These are phyloP conservation scores for Oropetium thomaeum DNA, from an alignment of 176 grass and related monocot genomes.

Conservation along the genomic window DNA sequence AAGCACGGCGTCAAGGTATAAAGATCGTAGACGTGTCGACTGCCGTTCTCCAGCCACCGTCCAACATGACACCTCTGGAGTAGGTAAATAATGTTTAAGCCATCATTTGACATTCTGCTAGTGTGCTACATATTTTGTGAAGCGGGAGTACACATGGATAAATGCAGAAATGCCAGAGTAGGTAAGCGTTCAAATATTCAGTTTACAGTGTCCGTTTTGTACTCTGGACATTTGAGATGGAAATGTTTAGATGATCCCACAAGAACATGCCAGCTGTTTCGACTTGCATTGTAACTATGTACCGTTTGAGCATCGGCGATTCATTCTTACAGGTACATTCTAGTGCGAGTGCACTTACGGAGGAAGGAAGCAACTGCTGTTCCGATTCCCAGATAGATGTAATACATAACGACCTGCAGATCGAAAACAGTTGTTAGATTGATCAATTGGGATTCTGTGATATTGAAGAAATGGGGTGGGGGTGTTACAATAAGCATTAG, in stretches of 20 bases:
- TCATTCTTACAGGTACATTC: neutral
- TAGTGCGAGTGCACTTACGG: constrained; percentile 37
- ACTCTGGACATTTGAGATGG: neutral
- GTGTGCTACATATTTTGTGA: neutral
- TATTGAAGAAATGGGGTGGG: neutral
- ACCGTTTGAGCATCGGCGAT: neutral
- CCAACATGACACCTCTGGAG: constrained; percentile 59
- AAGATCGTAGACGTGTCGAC: constrained; percentile 36
- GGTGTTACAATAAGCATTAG: neutral
- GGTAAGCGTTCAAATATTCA: neutral
- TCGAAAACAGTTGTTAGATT: constrained; percentile 3
- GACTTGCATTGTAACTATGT: neutral
- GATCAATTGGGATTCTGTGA: neutral
- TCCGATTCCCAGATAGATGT: constrained; percentile 65
- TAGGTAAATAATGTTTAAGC: constrained; percentile 24
- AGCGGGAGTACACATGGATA: neutral
- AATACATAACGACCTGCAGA: constrained; percentile 52
- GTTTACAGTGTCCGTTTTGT: neutral
- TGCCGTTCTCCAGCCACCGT: constrained; percentile 61
- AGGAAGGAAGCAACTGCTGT: constrained; percentile 51
- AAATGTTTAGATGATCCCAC: neutral
- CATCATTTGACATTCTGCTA: constrained; percentile 21
- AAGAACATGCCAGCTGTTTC: neutral
- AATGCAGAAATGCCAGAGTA: neutral
- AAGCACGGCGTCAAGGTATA: constrained; percentile 49